A percentile compares a stretch with the other conserved stretches of the same genome.
These are phyloP conservation scores for Termitomyces bulborhizus DNA, from an alignment of 768 basidiomycete species.

Conservation along the genomic window DNA sequence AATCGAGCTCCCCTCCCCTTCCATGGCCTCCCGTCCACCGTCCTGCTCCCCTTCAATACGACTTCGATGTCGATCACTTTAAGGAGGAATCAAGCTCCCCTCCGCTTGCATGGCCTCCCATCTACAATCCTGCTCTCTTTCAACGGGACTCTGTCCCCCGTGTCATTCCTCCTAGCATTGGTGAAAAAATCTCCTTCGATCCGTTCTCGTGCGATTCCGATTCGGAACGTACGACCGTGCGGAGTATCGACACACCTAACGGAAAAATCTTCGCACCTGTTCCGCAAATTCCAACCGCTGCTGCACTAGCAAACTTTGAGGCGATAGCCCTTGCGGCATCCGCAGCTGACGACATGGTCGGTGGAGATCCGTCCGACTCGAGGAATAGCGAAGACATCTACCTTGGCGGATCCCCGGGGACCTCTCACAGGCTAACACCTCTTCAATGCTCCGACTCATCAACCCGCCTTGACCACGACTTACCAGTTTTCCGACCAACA, in stretches of 20 bases:
- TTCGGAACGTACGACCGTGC: neutral
- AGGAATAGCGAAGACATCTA: neutral
- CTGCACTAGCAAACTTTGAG: slow-evolving; percentile 3
- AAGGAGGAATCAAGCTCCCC: too few relatives aligned
- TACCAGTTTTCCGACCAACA: neutral
- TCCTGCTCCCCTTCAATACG: too few relatives aligned
- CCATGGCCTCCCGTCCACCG: too few relatives aligned
- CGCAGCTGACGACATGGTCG: neutral
- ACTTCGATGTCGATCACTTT: too few relatives aligned
- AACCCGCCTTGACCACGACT: neutral
- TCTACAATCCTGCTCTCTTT: too few relatives aligned
- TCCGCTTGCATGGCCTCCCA: too few relatives aligned
- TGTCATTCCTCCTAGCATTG: neutral
- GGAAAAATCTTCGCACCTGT: slow-evolving; percentile 5
- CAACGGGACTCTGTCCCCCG: neutral
- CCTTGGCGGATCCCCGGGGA: too few relatives aligned
- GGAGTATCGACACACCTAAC: neutral
- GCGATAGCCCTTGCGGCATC: neutral
- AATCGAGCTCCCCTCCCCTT: too few relatives aligned
- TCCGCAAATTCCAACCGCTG: neutral
- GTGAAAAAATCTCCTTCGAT: neutral
- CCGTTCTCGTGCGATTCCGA: neutral
- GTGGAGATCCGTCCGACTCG: neutral
- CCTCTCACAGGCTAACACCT: neutral
- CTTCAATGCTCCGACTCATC: neutral